Percentiles rank a stretch among this genome's conserved stretches.
These are phyloP conservation scores for Remersonia thermophila DNA, from an alignment of 2,329 filamentous ascomycete genomes.

Conservation along the genomic window DNA sequence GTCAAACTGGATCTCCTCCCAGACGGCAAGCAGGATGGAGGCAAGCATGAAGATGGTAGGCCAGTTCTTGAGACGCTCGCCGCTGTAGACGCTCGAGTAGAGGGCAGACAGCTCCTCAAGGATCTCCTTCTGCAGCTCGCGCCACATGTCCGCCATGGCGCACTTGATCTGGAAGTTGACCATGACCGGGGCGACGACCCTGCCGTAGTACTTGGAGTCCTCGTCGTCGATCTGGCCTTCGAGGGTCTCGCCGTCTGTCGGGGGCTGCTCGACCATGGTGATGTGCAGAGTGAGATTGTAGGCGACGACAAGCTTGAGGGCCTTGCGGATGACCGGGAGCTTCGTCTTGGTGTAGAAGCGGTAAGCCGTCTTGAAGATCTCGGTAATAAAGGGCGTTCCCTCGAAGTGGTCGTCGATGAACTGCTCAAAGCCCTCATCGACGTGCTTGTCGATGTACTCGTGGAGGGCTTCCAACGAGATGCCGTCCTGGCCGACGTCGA, in stretches of 20 bases:
- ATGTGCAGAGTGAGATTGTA: slow-evolving; percentile 94
- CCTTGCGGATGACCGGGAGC: slow-evolving; percentile 83
- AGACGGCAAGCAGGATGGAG: slow-evolving; percentile 82
- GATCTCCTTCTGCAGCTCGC: slow-evolving; percentile 90
- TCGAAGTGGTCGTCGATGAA: slow-evolving; percentile 96
- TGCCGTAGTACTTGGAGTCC: slow-evolving; percentile 76
- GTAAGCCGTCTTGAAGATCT: slow-evolving; percentile 92
- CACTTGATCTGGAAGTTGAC: slow-evolving; percentile 99
- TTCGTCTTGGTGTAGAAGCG: slow-evolving; percentile 85
- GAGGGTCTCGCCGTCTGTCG: slow-evolving; percentile 63
- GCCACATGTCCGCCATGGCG: slow-evolving; percentile 95
- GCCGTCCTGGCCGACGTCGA: slow-evolving; percentile 81
- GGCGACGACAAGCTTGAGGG: slow-evolving; percentile 83
- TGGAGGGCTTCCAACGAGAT: slow-evolving; percentile 70
- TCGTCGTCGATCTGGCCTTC: slow-evolving; percentile 77
- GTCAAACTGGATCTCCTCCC: slow-evolving; percentile 99
- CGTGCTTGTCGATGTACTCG: slow-evolving; percentile 90
- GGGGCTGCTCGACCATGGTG: slow-evolving; percentile 83
- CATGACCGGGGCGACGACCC: slow-evolving; percentile 90
- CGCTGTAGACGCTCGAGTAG: slow-evolving; percentile 96
- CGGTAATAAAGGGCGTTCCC: slow-evolving; percentile 85
- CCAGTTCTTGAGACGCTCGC: slow-evolving; percentile 97
- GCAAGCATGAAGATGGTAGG: slow-evolving; percentile 97
- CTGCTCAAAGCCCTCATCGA: slow-evolving; percentile 80
- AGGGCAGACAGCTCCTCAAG: slow-evolving; percentile 83